A percentile compares a stretch with the other conserved stretches of the same genome.
Conservation (phyloP, 768 basidiomycete genomes). For the Leucosporidium scottii region DNA sequence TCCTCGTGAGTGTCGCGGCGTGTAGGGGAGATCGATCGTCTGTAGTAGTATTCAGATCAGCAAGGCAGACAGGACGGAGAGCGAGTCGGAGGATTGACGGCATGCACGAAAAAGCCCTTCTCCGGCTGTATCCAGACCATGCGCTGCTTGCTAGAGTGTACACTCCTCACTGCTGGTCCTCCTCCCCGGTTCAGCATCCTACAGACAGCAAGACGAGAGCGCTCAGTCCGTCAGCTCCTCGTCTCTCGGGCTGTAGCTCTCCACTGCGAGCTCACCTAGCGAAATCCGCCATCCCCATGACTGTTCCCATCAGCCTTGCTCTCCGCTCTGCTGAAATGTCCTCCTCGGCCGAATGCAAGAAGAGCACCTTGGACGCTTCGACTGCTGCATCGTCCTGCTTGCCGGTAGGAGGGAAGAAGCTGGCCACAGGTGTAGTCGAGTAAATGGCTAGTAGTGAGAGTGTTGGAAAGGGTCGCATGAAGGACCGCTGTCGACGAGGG, state of each 20-base stretch:
- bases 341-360: not conserved
- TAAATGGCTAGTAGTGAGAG: conserved; percentile 24
- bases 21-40: conserved; percentile 10
- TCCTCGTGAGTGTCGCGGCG: not conserved
- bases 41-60: not conserved
- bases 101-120: conserved; percentile 20
- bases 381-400: conserved; percentile 7
- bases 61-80: not conserved
- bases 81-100: not conserved
- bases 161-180: not conserved
- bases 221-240: not conserved
- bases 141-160: conserved; percentile 10
- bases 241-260: not conserved
- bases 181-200: conserved; percentile 12
- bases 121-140: conserved; percentile 31
- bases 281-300: conserved; percentile 25
- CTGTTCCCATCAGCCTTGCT: conserved; percentile 17
- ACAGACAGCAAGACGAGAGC: not conserved
- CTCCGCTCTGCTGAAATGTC: not conserved
- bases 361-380: conserved; percentile 23
- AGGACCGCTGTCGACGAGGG: too few species aligned
- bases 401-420: not conserved
- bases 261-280: conserved; percentile 9
- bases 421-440: conserved; percentile 4
- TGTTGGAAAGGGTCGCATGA: conserved; percentile 2